Evolutionary conservation across 2,329 filamentous ascomycete genomes (phyloP).

Genomic region (Parafenestella ontariensis): DNA sequence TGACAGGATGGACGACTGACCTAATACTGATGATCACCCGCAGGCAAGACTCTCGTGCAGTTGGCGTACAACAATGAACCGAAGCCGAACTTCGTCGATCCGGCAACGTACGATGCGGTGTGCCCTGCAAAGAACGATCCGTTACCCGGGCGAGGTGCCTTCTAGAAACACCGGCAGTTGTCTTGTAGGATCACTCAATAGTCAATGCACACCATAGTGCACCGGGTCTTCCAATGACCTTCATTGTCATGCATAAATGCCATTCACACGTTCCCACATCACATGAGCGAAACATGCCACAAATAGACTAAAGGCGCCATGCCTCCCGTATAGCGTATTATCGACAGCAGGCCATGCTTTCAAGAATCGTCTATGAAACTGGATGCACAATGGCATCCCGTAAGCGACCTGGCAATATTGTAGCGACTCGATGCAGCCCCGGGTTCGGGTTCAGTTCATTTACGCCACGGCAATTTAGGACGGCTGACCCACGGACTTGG

Average conservation of each 20-base stretch:
- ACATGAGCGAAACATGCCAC: not conserved
- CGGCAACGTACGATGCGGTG: slow-evolving; percentile 25
- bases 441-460: not conserved
- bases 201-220: not conserved
- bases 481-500: not conserved
- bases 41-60: slow-evolving; percentile 28
- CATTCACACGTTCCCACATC: not conserved
- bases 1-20: not conserved
- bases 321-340: not conserved
- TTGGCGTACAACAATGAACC: slow-evolving; percentile 29
- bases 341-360: not conserved
- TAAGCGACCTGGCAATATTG: not conserved
- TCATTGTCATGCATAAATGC: not conserved
- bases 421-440: not conserved
- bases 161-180: slow-evolving; percentile 11
- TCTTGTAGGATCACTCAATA: not conserved
- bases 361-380: not conserved
- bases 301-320: not conserved
- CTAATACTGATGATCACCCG: not conserved
- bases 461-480: not conserved
- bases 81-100: slow-evolving; percentile 24
- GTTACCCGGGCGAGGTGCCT: slow-evolving; percentile 30
- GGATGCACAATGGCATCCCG: not conserved
- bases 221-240: not conserved
- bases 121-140: slow-evolving; percentile 35